Percentiles rank a stretch among this genome's conserved stretches.
Conservation (phyloP, 192 early-diverging fungal genomes). For the Chytriomyces sp. region DNA sequence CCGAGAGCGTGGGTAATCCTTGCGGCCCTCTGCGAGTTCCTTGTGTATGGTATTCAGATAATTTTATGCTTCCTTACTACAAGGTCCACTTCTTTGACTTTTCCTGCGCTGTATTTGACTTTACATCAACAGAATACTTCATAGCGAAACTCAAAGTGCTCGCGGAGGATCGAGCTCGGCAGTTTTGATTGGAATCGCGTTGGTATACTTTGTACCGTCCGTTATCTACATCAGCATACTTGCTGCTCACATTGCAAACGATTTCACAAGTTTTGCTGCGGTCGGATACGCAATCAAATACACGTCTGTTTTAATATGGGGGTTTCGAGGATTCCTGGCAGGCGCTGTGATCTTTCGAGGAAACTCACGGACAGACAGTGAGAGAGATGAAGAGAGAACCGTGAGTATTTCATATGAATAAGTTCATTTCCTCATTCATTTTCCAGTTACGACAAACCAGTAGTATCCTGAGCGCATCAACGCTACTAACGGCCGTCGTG, state of each 20-base stretch:
- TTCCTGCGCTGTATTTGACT: not conserved
- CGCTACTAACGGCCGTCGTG: not conserved
- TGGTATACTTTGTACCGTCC: slow-evolving; percentile 5
- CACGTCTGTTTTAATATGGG: slow-evolving; percentile 15
- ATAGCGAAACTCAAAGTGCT: not conserved
- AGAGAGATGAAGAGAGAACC: not conserved
- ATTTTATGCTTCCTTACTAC: slow-evolving; percentile 3
- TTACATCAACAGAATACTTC: not conserved
- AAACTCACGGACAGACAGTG: not conserved
- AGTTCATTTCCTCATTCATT: not conserved
- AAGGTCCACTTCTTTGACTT: not conserved
- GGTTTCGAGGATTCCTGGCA: slow-evolving; percentile 4
- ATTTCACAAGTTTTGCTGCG: not conserved
- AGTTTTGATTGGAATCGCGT: not conserved
- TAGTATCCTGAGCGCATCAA: not conserved
- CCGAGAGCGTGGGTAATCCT: slow-evolving; percentile 5
- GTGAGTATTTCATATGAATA: not conserved
- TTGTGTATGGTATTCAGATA: slow-evolving; percentile 7
- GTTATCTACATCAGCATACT: slow-evolving; percentile 8
- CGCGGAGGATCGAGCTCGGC: not conserved
- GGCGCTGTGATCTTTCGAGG: not conserved
- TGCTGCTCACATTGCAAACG: slow-evolving; percentile 15
- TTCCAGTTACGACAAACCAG: not conserved
- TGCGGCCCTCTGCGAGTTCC: slow-evolving; percentile 4
- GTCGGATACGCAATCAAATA: slow-evolving; percentile 18